phyloP scores from a whole-genome alignment of 1,139 yeast genomes.

The Geotrichum aggregatum region DNA sequence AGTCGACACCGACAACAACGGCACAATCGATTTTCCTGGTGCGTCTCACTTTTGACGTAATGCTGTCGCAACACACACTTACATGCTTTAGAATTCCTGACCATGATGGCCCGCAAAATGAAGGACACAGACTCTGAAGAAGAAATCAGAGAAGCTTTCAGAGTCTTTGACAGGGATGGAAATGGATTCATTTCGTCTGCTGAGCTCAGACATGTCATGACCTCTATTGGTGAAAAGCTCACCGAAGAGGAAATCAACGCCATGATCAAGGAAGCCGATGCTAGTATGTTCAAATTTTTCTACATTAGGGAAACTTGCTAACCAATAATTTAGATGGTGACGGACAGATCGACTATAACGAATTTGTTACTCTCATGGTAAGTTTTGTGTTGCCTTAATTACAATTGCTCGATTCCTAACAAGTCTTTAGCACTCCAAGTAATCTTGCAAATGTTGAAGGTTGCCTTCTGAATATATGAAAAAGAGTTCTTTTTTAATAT shows the following conservation, averaged over 20 bases:
- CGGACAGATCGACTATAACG: conserved; percentile 94
- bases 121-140: conserved; percentile 96
- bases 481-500: not conserved
- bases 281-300: conserved; percentile 21
- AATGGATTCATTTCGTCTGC: conserved; percentile 96
- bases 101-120: conserved; percentile 93
- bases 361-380: conserved; percentile 60
- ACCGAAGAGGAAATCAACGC: conserved; percentile 95
- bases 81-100: conserved; percentile 46
- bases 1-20: conserved; percentile 55
- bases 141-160: conserved; percentile 94
- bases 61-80: too few species aligned
- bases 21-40: conserved; percentile 34
- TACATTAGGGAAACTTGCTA: not conserved
- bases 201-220: conserved; percentile 91
- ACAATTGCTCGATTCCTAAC: not conserved
- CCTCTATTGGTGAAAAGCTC: conserved; percentile 93
- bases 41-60: not conserved
- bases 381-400: too few species aligned
- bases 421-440: conserved; percentile 17
- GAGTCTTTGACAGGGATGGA: conserved; percentile 81
- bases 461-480: conserved; percentile 3
- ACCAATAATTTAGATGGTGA: conserved; percentile 60
- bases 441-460: not conserved
- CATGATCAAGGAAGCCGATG: conserved; percentile 93